These are phyloP conservation scores for Scytalidium lignicola DNA, from an alignment of 2,329 filamentous ascomycete species.

Conservation along the genomic window DNA sequence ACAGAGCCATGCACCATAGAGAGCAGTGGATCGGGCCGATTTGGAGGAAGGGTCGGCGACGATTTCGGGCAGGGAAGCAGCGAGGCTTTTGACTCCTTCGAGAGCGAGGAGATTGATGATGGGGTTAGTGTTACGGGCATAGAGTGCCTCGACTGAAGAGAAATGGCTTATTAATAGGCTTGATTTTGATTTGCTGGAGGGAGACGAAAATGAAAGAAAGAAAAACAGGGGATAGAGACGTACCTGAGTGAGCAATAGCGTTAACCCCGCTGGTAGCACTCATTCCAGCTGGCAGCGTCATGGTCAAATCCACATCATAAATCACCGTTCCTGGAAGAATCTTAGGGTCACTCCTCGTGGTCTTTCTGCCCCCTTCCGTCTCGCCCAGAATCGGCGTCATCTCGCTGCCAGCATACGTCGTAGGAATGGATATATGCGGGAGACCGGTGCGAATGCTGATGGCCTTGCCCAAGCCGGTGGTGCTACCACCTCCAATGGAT, in stretches of 20 bases:
- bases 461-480: slow-evolving; percentile 57
- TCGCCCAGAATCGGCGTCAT: slow-evolving; percentile 63
- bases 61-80: slow-evolving; percentile 47
- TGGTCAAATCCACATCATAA: slow-evolving; percentile 59
- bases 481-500: slow-evolving; percentile 58
- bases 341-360: slow-evolving; percentile 50
- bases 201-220: slow-evolving; percentile 2
- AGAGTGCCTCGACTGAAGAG: slow-evolving; percentile 52
- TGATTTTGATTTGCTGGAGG: neutral
- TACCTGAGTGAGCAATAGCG: slow-evolving; percentile 58
- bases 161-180: neutral
- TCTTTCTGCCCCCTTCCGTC: slow-evolving; percentile 52
- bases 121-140: slow-evolving; percentile 56
- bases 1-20: slow-evolving; percentile 62
- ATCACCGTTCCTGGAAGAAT: slow-evolving; percentile 58
- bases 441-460: slow-evolving; percentile 47
- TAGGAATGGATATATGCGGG: slow-evolving; percentile 56
- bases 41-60: slow-evolving; percentile 37
- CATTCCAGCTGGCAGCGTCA: slow-evolving; percentile 48
- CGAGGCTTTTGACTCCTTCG: slow-evolving; percentile 51
- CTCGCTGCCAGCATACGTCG: slow-evolving; percentile 57
- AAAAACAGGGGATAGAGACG: slow-evolving; percentile 3
- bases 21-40: slow-evolving; percentile 45
- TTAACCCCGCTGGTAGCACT: slow-evolving; percentile 58
- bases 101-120: slow-evolving; percentile 52